Evolutionary conservation across 345 rosid genomes (phyloP).

Genomic region (Carallia pectinifolia): DNA sequence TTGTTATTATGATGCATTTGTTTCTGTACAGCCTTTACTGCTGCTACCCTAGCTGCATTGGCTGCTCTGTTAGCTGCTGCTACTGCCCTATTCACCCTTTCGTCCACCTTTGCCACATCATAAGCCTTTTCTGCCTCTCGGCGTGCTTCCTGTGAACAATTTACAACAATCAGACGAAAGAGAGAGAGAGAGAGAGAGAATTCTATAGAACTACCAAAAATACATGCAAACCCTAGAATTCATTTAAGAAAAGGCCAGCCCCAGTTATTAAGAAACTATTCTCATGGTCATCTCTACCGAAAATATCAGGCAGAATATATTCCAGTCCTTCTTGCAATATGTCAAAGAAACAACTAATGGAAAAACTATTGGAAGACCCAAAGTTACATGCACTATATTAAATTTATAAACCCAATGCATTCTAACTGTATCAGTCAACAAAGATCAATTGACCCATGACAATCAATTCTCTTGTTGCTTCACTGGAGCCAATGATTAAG

Average conservation of each 20-base stretch:
- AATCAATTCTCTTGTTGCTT: background rate
- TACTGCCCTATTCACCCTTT: conserved; percentile 84
- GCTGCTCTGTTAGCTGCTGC: conserved; percentile 90
- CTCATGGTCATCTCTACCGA: no score
- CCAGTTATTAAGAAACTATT: no score
- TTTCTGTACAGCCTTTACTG: conserved; percentile 82
- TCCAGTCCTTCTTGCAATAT: no score
- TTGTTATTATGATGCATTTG: conserved; percentile 51
- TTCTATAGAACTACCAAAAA: background rate
- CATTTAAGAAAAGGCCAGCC: no score
- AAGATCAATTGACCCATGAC: background rate
- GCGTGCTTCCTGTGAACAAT: conserved; percentile 67
- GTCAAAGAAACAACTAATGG: background rate
- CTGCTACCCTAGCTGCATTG: conserved; percentile 84
- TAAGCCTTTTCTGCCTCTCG: conserved; percentile 80
- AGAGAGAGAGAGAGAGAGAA: background rate
- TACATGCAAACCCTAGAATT: no score
- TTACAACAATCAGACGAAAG: background rate
- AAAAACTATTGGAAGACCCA: background rate
- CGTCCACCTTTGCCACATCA: conserved; percentile 83
- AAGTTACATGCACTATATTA: background rate
- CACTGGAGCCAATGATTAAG: background rate
- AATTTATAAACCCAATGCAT: background rate
- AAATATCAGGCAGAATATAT: no score
- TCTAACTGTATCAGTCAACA: background rate